Base-by-base conservation (phyloP, 352 stramenopile genomes). In the Phytophthora fragariae region DNA sequence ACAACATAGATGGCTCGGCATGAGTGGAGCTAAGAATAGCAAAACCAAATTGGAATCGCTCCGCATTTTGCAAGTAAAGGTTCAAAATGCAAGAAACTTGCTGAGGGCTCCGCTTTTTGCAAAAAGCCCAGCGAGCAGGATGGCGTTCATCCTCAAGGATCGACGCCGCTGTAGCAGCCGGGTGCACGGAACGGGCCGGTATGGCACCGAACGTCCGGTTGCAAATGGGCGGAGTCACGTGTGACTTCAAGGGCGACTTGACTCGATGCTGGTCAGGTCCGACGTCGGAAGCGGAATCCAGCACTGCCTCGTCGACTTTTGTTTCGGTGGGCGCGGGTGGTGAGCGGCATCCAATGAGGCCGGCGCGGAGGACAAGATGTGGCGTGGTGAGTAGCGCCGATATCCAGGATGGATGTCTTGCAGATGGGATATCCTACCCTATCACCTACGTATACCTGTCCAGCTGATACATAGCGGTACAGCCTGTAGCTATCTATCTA, bases 151-250 rank as follows among this genome's bases (percentile, higher is more conserved):
- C 47, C 57, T 49, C 7, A 17, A 24, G 44, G 17, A 52, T 52
- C 58, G 39, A 47, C 6, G 39, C 39, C 14, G 39, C 35, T 41
- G 35, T 17, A n/a, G 39, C 39, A 19, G 50, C 57, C 39, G 59
- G 46, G 15, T 21, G 27, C 19, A 10, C 39, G 59, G 66, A 73
- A 73, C 50, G n/a, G 27, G 58, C 47, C 54, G 54, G 67, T 27
- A 62, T 75, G 62, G 55, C 54, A 71, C 65, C 12, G 33, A 70
- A 56, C 53, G 61, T 70, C 41, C 53, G 31, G 24, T 64, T 71
- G 54, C 41, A 24, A 59, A 8, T 37, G 44, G 33, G 6, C 11
- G 9, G 39, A 5, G 39, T 19, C 39, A 47, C 14, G 39, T 2
- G 39, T 14, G 39, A 47, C 39, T 47, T 47, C 14, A 47, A n/a